A percentile compares a stretch with the other conserved stretches of the same genome.
Evolutionary conservation across 768 basidiomycete genomes (phyloP).

Genomic region (Pluteus cervinus): DNA sequence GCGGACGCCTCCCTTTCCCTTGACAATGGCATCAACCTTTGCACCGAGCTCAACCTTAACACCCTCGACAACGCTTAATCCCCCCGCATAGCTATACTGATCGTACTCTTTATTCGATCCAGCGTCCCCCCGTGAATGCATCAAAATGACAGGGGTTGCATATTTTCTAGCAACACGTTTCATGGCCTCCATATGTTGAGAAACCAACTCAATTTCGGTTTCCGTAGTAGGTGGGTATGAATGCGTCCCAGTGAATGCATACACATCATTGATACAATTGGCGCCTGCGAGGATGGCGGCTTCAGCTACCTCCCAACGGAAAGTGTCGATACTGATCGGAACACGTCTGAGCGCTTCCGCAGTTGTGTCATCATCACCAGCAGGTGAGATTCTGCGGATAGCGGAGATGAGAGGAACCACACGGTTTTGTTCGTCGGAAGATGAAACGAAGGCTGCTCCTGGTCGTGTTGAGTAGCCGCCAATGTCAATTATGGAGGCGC

Average conservation of each 20-base stretch:
- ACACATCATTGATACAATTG: slow-evolving; percentile 91
- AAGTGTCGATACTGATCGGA: slow-evolving; percentile 83
- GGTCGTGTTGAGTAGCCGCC: slow-evolving; percentile 95
- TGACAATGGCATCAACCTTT: slow-evolving; percentile 60
- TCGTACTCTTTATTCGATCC: slow-evolving; percentile 64
- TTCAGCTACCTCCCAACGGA: slow-evolving; percentile 75
- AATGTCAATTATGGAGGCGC: slow-evolving; percentile 81
- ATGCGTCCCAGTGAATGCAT: slow-evolving; percentile 67
- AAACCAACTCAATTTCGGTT: slow-evolving; percentile 22
- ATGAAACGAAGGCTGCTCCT: slow-evolving; percentile 56
- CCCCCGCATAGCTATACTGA: slow-evolving; percentile 32
- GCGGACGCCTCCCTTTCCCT: slow-evolving; percentile 64
- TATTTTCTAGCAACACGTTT: slow-evolving; percentile 54
- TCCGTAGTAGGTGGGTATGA: slow-evolving; percentile 24
- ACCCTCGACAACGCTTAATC: slow-evolving; percentile 52
- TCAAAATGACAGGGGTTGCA: slow-evolving; percentile 78
- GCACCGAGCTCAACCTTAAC: slow-evolving; percentile 67
- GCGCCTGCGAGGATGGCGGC: slow-evolving; percentile 77
- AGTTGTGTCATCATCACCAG: no score
- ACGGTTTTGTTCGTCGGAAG: slow-evolving; percentile 64
- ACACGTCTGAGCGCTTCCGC: no score
- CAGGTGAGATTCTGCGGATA: no score
- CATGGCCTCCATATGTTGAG: slow-evolving; percentile 51
- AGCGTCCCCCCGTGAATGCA: slow-evolving; percentile 92
- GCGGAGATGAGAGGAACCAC: slow-evolving; percentile 67